Evolutionary conservation across 2,329 filamentous ascomycete genomes (phyloP).

Genomic region (Colletotrichum eremochloae): DNA sequence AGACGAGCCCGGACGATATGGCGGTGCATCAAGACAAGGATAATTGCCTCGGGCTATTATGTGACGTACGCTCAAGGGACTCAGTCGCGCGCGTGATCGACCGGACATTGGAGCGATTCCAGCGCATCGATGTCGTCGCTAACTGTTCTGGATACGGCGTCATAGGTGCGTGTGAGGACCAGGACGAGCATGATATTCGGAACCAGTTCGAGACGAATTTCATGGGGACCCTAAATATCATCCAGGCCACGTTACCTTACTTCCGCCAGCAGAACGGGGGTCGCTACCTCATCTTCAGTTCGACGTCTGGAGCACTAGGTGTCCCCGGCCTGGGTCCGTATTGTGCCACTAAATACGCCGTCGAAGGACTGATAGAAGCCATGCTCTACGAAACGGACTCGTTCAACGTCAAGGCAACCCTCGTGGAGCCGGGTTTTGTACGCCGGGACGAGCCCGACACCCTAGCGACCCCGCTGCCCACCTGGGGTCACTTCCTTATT

Average conservation of each 20-base stretch:
- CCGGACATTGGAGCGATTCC: constrained; percentile 79
- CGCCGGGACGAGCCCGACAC: constrained; percentile 83
- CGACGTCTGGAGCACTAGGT: constrained; percentile 90
- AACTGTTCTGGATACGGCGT: constrained; percentile 97
- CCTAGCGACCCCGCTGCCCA: constrained; percentile 71
- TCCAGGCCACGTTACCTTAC: constrained; percentile 88
- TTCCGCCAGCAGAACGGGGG: constrained; percentile 83
- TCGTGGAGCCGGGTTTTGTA: constrained; percentile 92
- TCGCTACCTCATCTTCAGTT: constrained; percentile 94
- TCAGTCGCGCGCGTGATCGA: constrained; percentile 82
- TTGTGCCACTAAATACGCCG: constrained; percentile 96
- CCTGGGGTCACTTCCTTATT: constrained; percentile 93
- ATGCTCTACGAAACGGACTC: constrained; percentile 95
- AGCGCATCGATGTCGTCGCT: constrained; percentile 87
- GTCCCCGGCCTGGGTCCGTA: constrained; percentile 94
- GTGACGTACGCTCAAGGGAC: constrained; percentile 86
- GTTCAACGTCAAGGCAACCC: constrained; percentile 93
- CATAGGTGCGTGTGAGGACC: constrained; percentile 95
- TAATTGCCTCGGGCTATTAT: constrained; percentile 85
- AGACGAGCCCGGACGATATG: constrained; percentile 81
- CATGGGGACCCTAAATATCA: constrained; percentile 93
- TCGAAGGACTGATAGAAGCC: constrained; percentile 94
- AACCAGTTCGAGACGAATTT: constrained; percentile 99
- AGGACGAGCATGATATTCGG: constrained; percentile 93
- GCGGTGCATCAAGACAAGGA: constrained; percentile 69